Evolutionary conservation across 108 stramenopile genomes (phyloP), one percentile per base, ranked within the genome.

Genomic region (Conticribra weissflogii): DNA sequence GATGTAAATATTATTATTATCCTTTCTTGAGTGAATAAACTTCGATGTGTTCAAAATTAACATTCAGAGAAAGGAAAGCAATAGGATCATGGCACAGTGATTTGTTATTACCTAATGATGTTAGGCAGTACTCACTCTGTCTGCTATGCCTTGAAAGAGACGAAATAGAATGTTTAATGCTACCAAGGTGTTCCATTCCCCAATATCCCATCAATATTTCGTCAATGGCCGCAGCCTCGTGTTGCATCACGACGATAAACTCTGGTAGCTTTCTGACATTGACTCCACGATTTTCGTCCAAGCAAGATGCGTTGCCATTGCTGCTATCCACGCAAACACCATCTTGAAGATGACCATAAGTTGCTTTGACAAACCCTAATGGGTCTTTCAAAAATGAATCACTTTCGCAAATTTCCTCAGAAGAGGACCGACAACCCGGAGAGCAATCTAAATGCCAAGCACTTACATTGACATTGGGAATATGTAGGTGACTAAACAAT

Each of bases 361-460:
- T 41, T 25, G 54, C 30, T 3, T 17, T 33, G 23, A 94, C 29
- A 63, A 92, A 95, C 17, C 19, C 62, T 3, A 53, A 63, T 14
- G 93, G 93, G 78, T 95, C 77, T 14, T 61, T 59, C 18, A 63
- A 62, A 72, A 95, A 95, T 7, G 44, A 46, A 41, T 92, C 90
- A 36, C 88, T 91, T 62, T 95, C 90, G 54, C 93, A 95, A 23
- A 72, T 57, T 21, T 63, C 25, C 49, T 72, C 48, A 18, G 72
- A 75, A 58, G 79, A 54, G 0, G 83, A 59, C 51, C 91, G 83
- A 55, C 94, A 95, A 17, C 53, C 53, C 12, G 94, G 90, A 17
- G 89, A 84, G 63, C 94, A 95, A 74, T 92, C 94, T 54, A 92
- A 76, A 45, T 81, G 63, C 85, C 86, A 85, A 17, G 85, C 71